These are phyloP conservation scores for Thraustotheca clavata DNA, from an alignment of 352 stramenopile genomes.

Conservation along the genomic window DNA sequence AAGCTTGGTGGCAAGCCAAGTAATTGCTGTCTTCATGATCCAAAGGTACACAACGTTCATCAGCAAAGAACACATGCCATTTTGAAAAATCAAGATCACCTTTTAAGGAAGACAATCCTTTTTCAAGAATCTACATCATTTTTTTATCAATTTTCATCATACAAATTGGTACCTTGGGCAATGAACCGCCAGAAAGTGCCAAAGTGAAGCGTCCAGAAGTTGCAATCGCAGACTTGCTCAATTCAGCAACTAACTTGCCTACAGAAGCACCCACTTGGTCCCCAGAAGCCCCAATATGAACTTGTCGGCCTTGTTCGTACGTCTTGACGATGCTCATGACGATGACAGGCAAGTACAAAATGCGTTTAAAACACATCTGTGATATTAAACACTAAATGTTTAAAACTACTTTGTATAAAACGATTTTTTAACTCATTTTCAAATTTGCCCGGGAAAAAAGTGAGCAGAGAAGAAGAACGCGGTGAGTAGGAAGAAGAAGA, in stretches of 20 bases:
- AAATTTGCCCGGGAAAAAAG: too few species aligned
- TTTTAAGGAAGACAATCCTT: constrained; percentile 64
- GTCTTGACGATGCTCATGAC: constrained; percentile 17
- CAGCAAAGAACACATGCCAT: constrained; percentile 97
- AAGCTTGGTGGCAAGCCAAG: constrained; percentile 82
- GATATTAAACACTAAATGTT: background rate
- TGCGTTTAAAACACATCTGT: constrained; percentile 2
- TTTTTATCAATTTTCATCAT: constrained; percentile 23
- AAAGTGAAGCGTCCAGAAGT: constrained; percentile 61
- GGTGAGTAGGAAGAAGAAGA: too few species aligned
- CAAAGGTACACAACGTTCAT: constrained; percentile 93
- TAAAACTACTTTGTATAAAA: background rate
- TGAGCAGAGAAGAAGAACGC: too few species aligned
- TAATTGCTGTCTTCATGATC: constrained; percentile 94
- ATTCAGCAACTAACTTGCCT: constrained; percentile 49
- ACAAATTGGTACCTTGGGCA: constrained; percentile 53
- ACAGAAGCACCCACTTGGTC: constrained; percentile 56
- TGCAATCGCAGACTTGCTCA: constrained; percentile 56
- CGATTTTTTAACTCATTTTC: too few species aligned
- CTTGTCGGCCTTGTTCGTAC: constrained; percentile 31
- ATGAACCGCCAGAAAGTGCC: constrained; percentile 79
- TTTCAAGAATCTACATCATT: constrained; percentile 71
- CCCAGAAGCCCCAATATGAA: constrained; percentile 41
- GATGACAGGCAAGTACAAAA: background rate
- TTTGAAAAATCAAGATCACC: constrained; percentile 88